Conservation (phyloP, 495 filamentous ascomycete genomes). For the Rhypophila decipiens region DNA sequence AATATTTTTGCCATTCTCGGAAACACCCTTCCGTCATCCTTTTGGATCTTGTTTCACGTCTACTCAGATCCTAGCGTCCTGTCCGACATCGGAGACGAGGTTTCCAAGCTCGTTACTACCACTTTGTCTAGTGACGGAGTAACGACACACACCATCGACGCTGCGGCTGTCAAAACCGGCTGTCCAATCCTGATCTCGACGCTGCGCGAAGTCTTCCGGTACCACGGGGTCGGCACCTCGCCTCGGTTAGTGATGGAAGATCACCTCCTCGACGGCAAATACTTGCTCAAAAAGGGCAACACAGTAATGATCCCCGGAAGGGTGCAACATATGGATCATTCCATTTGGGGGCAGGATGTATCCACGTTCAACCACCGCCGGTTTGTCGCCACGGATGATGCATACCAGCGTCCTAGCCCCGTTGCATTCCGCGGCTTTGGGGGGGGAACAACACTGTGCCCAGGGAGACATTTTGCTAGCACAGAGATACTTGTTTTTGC, state of each 20-base stretch:
- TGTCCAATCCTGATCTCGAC: conserved; percentile 14
- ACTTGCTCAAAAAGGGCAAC: conserved; percentile 24
- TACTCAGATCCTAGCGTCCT: conserved; percentile 5
- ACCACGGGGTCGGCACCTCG: conserved; percentile 2
- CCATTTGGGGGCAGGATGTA: conserved; percentile 16
- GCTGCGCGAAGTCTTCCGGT: conserved; percentile 2
- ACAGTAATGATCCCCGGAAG: conserved; percentile 14
- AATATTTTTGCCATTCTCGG: too few relatives aligned
- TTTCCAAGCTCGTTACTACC: neutral
- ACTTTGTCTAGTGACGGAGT: too few relatives aligned
- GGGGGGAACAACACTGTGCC: conserved; percentile 20
- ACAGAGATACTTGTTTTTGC: conserved; percentile 16
- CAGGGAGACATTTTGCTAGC: conserved; percentile 24
- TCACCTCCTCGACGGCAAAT: conserved; percentile 17
- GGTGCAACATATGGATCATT: conserved; percentile 9
- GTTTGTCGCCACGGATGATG: conserved; percentile 4
- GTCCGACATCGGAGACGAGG: neutral
- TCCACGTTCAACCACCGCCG: conserved; percentile 16
- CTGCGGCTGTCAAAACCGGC: conserved; percentile 1
- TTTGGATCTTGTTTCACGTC: conserved; percentile 14
- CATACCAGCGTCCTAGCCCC: neutral
- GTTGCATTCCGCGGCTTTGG: conserved; percentile 25
- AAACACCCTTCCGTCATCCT: conserved; percentile 13
- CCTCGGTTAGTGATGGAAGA: conserved; percentile 19
- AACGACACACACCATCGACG: neutral